Evolutionary conservation across 495 filamentous ascomycete genomes (phyloP), one percentile per base, ranked within the genome.

Genomic region (Lophiostoma macrostomum): DNA sequence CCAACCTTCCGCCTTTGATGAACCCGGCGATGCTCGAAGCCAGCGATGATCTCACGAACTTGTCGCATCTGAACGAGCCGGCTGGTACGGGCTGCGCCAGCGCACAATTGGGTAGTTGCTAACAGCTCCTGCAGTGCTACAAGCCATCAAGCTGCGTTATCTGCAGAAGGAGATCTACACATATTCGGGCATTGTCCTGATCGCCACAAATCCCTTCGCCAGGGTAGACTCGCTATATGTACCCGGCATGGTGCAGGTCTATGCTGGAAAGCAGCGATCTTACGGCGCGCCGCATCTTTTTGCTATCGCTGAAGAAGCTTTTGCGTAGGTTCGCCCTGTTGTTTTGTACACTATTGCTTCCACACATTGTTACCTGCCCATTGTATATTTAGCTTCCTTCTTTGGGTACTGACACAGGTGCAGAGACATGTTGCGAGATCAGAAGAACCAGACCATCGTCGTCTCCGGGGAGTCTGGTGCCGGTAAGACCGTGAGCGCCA

Each of bases 151-250:
- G 66, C 82, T 99, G 63, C 89, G 93, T 71, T 99, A 99, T 76
- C 82, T 87, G 49, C 95, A 99, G 68, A 97, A 97, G 67, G 93
- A 99, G 65, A 99, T 99, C 64, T 99, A 99, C 78, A 99, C 93
- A 66, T 99, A 99, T 75, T 94, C 88, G 70, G 93, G 93, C 63
- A 99, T 99, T 66, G 93, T 99, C 48, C 74, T 99, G 60, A 99
- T 99, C 71, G 93, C 93, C 45, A 96, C 93, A 37, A 99, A 99
- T 74, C 93, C 93, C 7, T 99, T 99, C 63, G 93, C 95, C 38
- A 79, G 93, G 40, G 95, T 99, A 56, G 93, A 99, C 66, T 97
- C 93, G 25, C 81, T 99, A 55, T 99, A 99, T 72, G 93, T 97
- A 36, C 93, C 93, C 16, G 94, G 94, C 35, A 97, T 99, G 90